These are phyloP conservation scores for Nematodospora valgi DNA, from an alignment of 805 yeast species.

Conservation along the genomic window DNA sequence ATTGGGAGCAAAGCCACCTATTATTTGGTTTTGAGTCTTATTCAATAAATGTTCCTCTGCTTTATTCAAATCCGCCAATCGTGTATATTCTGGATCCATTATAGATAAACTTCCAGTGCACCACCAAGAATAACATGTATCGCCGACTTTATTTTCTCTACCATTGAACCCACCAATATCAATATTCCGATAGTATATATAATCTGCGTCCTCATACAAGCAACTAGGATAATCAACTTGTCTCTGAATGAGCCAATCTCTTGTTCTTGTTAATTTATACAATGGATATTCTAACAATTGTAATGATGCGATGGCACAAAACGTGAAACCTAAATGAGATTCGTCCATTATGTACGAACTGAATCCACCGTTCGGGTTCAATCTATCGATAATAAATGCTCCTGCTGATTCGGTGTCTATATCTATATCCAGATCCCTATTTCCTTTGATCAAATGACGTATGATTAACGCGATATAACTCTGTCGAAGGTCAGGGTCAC, in stretches of 20 bases:
- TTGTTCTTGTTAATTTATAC: slow-evolving; percentile 30
- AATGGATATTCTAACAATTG: slow-evolving; percentile 31
- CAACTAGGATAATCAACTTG: slow-evolving; percentile 45
- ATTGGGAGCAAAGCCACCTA: slow-evolving; percentile 81
- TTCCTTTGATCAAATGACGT: slow-evolving; percentile 45
- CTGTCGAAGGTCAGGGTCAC: slow-evolving; percentile 71
- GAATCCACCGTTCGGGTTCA: slow-evolving; percentile 66
- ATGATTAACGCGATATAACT: slow-evolving; percentile 72
- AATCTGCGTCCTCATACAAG: slow-evolving; percentile 22
- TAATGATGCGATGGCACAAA: slow-evolving; percentile 72
- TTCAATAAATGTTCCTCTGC: slow-evolving; percentile 45
- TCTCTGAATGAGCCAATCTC: slow-evolving; percentile 61
- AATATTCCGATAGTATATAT: slow-evolving; percentile 20
- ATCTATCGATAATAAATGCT: slow-evolving; percentile 26
- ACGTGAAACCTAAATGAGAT: slow-evolving; percentile 84
- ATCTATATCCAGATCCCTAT: slow-evolving; percentile 30
- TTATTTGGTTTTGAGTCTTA: slow-evolving; percentile 53
- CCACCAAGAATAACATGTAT: slow-evolving; percentile 91
- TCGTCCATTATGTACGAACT: slow-evolving; percentile 54
- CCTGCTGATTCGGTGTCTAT: slow-evolving; percentile 42
- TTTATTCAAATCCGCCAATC: slow-evolving; percentile 31
- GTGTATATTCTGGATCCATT: slow-evolving; percentile 23
- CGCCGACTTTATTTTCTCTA: slow-evolving; percentile 77
- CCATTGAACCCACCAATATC: slow-evolving; percentile 86
- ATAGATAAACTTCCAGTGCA: slow-evolving; percentile 54